Evolutionary conservation across 768 basidiomycete species (phyloP).

Genomic region (Pleurotus salmoneostramineus): DNA sequence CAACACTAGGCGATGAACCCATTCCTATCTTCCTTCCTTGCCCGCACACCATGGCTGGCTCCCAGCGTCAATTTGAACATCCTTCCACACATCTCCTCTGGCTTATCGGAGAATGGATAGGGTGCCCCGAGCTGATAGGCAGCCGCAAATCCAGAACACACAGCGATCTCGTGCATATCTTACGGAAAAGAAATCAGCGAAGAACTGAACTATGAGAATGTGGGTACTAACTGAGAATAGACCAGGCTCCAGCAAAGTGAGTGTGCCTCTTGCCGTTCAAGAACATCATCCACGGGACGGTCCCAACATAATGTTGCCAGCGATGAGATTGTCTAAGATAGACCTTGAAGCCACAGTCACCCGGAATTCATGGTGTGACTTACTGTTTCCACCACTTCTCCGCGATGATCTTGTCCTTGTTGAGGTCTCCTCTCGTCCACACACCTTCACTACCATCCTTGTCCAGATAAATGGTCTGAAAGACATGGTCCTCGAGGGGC

Average conservation of each 20-base stretch:
- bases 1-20: slow-evolving; percentile 13
- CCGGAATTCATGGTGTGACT: background rate
- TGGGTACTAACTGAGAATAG: slow-evolving; percentile 23
- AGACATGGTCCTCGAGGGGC: slow-evolving; percentile 39
- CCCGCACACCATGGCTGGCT: slow-evolving; percentile 16
- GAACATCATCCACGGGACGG: slow-evolving; percentile 33
- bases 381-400: slow-evolving; percentile 55
- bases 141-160: slow-evolving; percentile 33
- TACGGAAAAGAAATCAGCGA: background rate
- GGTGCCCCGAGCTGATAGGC: slow-evolving; percentile 34
- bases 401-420: slow-evolving; percentile 30
- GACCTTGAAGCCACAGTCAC: background rate
- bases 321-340: slow-evolving; percentile 29
- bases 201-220: background rate
- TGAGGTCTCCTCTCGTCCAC: slow-evolving; percentile 40
- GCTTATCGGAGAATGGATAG: slow-evolving; percentile 28
- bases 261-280: slow-evolving; percentile 33
- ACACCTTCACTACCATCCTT: slow-evolving; percentile 31
- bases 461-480: slow-evolving; percentile 48
- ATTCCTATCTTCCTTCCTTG: slow-evolving; percentile 16
- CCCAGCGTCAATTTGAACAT: slow-evolving; percentile 24
- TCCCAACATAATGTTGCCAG: slow-evolving; percentile 39
- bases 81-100: slow-evolving; percentile 21
- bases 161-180: slow-evolving; percentile 35
- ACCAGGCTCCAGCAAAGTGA: slow-evolving; percentile 33